phyloP scores from a whole-genome alignment of 2,329 filamentous ascomycete genomes.

The Xylogone sp. region DNA sequence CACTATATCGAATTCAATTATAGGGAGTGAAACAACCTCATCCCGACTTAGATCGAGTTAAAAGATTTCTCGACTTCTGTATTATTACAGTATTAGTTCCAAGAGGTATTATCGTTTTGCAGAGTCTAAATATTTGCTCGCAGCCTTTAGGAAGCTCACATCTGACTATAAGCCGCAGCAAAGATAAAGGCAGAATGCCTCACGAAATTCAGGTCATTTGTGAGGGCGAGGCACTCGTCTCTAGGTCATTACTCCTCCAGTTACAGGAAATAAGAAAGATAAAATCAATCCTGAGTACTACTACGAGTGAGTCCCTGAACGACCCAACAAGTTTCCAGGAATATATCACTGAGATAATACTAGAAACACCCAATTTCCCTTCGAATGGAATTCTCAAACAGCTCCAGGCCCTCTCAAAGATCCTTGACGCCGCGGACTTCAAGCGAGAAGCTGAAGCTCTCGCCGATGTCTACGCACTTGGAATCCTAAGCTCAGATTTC shows the following conservation, averaged over 20 bases:
- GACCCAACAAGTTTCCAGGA: too few relatives aligned
- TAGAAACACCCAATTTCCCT: not conserved
- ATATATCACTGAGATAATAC: not conserved
- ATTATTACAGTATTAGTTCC: too few relatives aligned
- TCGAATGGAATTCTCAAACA: not conserved
- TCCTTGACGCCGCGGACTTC: constrained; percentile 6
- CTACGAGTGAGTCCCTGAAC: too few relatives aligned
- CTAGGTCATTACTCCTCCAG: not conserved
- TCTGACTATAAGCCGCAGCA: too few relatives aligned
- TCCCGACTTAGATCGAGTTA: too few relatives aligned
- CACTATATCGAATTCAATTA: too few relatives aligned
- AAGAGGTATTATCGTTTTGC: too few relatives aligned
- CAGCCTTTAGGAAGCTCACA: too few relatives aligned
- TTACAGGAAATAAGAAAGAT: not conserved
- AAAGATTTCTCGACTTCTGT: too few relatives aligned
- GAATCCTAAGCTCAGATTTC: constrained; percentile 17
- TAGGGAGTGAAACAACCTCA: too few relatives aligned
- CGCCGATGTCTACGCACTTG: constrained; percentile 16
- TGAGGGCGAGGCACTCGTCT: not conserved
- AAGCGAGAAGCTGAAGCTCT: constrained; percentile 19
- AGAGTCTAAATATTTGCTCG: too few relatives aligned
- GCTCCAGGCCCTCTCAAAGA: constrained; percentile 4
- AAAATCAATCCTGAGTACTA: not conserved
- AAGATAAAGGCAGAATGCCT: not conserved
- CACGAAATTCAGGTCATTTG: not conserved